These are phyloP conservation scores for Phytophthora quininea DNA, from an alignment of 352 stramenopile species.

Conservation along the genomic window DNA sequence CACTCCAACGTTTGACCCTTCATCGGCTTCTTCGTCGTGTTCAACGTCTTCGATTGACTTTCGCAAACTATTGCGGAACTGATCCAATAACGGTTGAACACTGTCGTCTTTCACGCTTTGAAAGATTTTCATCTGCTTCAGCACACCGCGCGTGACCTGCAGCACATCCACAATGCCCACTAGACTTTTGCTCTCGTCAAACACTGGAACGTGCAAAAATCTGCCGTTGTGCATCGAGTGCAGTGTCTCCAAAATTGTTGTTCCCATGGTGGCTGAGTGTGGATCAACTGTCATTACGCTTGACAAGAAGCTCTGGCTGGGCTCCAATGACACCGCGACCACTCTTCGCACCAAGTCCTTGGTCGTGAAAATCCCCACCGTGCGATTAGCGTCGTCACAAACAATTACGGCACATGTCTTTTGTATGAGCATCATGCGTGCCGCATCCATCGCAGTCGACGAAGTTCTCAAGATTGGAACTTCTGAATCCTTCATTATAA, in stretches of 20 bases:
- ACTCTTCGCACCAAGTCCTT: slow-evolving; percentile 98
- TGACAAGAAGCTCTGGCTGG: slow-evolving; percentile 80
- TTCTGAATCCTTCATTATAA: slow-evolving; percentile 64
- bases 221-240: slow-evolving; percentile 98
- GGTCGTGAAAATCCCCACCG: slow-evolving; percentile 97
- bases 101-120: slow-evolving; percentile 69
- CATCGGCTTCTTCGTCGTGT: slow-evolving; percentile 39
- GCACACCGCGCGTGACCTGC: slow-evolving; percentile 90
- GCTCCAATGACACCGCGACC: slow-evolving; percentile 88
- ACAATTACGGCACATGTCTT: slow-evolving; percentile 87
- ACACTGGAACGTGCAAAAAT: slow-evolving; percentile 97
- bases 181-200: slow-evolving; percentile 88
- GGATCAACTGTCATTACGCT: slow-evolving; percentile 96
- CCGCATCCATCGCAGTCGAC: slow-evolving; percentile 70
- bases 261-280: slow-evolving; percentile 91
- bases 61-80: slow-evolving; percentile 68
- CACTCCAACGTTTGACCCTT: slow-evolving; percentile 37
- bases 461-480: slow-evolving; percentile 60
- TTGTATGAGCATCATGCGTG: slow-evolving; percentile 81
- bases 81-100: slow-evolving; percentile 78
- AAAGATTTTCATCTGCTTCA: slow-evolving; percentile 87
- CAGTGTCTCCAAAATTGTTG: slow-evolving; percentile 96
- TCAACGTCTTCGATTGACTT: slow-evolving; percentile 44
- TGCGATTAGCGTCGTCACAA: slow-evolving; percentile 82
- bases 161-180: slow-evolving; percentile 97